Percentiles rank a stretch among this genome's conserved stretches.
These are phyloP conservation scores for Xylaria sp. DNA, from an alignment of 2,329 filamentous ascomycete species.

Conservation along the genomic window DNA sequence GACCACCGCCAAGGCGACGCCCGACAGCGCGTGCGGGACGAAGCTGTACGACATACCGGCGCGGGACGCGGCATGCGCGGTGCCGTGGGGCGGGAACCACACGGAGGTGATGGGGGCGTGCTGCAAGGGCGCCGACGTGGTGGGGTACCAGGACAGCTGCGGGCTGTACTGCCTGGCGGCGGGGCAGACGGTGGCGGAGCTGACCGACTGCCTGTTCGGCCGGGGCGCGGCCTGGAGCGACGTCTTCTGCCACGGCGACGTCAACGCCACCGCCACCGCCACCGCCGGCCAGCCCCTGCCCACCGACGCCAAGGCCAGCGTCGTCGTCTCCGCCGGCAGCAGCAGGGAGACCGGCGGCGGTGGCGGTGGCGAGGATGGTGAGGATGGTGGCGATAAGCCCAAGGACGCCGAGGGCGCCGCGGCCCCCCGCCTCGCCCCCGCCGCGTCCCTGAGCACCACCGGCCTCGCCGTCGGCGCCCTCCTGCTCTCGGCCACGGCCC, in stretches of 20 bases:
- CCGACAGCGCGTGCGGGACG: constrained; percentile 28
- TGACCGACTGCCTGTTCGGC: constrained; percentile 44
- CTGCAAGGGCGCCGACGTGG: constrained; percentile 48
- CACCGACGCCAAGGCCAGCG: constrained; percentile 37
- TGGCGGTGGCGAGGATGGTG: constrained; percentile 10
- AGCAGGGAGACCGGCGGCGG: constrained; percentile 16
- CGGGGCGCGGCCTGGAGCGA: constrained; percentile 41
- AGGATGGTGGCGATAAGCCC: constrained; percentile 3
- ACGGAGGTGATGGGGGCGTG: constrained; percentile 48
- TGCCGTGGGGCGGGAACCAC: constrained; percentile 44
- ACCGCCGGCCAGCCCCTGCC: constrained; percentile 35
- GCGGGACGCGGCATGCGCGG: constrained; percentile 48
- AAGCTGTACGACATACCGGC: constrained; percentile 47
- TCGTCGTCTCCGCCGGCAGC: no score
- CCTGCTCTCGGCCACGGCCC: constrained; percentile 40
- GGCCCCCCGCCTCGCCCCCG: constrained; percentile 17
- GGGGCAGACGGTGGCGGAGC: constrained; percentile 40
- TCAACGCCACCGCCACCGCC: constrained; percentile 44
- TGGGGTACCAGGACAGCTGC: constrained; percentile 51
- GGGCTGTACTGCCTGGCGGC: constrained; percentile 53
- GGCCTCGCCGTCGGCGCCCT: constrained; percentile 42
- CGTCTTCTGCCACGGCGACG: constrained; percentile 49
- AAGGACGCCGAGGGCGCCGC: constrained; percentile 25
- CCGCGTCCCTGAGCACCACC: constrained; percentile 34
- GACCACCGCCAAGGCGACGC: constrained; percentile 24